Evolutionary conservation across 257 asterid species (phyloP), one percentile per base, ranked within the genome.

Genomic region (Asclepias syriaca): DNA sequence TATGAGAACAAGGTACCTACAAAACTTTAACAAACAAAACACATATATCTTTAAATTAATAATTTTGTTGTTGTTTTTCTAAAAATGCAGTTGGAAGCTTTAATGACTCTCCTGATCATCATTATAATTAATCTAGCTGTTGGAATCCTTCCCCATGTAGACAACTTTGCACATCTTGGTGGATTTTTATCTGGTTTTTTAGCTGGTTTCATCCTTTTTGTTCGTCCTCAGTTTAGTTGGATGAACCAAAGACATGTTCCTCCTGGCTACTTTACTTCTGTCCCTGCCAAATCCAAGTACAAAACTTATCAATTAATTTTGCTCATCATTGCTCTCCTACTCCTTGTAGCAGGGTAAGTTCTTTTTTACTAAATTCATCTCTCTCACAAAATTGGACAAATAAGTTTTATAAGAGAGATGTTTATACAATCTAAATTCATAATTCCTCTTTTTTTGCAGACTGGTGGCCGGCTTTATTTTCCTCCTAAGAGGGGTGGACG

Each of bases 131-230:
- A 95, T 66, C 76, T 95, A 69, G 94, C 96, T 0, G 96, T 95
- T 16, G 99, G 99, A 75, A 86, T 95, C 73, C 94, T 95, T 59
- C 99, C 99, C 14, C 99, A 95, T 19, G 98, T 95, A 0, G 99
- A 95, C 75, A 95, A 95, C 81, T 95, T 95, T 71, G 99, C 99
- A 16, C 99, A 95, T 75, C 71, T 88, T 37, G 99, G 99, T 24
- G 99, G 99, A 71, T 95, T 95, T 68, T 2, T 75, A 6, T 81
- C 96, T 0, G 99, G 99, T 16, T 92, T 88, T 74, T 70, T 92
- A 1, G 87, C 92, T 2, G 99, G 99, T 13, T 92, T 87, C 57
- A 75, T 95, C 29, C 88, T 90, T n/a, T 74, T 95, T 69, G 72
- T 95, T 48, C 92, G 94, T 8, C 99, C 99, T 37, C 99, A 92